Conservation (phyloP, 805 yeast species). For the Debaryomyces hansenii region DNA sequence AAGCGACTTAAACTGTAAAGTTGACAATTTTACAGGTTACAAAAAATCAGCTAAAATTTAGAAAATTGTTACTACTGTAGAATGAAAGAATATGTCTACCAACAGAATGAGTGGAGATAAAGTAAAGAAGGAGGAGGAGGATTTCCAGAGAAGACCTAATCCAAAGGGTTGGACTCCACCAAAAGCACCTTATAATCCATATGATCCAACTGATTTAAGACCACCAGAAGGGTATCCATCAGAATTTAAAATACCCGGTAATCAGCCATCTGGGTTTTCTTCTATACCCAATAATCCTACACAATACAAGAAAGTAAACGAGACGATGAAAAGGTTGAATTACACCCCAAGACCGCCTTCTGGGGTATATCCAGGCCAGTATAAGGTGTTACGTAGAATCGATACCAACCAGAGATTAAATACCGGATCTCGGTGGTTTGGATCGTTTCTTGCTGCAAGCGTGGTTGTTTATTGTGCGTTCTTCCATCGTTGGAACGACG, state of each 20-base stretch:
- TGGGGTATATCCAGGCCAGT: slow-evolving; percentile 75
- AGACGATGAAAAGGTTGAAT: slow-evolving; percentile 70
- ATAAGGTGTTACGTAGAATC: slow-evolving; percentile 64
- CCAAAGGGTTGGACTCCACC: slow-evolving; percentile 83
- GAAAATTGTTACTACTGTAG: too few species aligned
- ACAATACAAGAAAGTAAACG: slow-evolving; percentile 65
- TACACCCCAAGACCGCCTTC: slow-evolving; percentile 79
- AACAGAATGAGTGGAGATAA: slow-evolving; percentile 1
- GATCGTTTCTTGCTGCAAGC: slow-evolving; percentile 48
- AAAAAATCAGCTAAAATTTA: too few species aligned
- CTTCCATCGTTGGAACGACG: slow-evolving; percentile 83
- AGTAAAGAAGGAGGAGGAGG: background rate
- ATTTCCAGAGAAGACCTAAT: slow-evolving; percentile 57
- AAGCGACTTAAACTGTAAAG: too few species aligned
- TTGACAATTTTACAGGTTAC: too few species aligned
- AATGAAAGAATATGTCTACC: too few species aligned
- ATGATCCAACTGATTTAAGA: slow-evolving; percentile 71
- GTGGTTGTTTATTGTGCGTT: slow-evolving; percentile 62
- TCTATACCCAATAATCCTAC: slow-evolving; percentile 64
- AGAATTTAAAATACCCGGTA: slow-evolving; percentile 69
- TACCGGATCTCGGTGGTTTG: slow-evolving; percentile 60
- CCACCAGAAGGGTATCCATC: slow-evolving; percentile 88
- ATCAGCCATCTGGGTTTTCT: slow-evolving; percentile 53
- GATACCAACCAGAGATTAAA: slow-evolving; percentile 54
- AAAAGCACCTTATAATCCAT: slow-evolving; percentile 82